These are phyloP conservation scores for Hapsidospora chrysogenum DNA, from an alignment of 495 filamentous ascomycete genomes.

Conservation along the genomic window DNA sequence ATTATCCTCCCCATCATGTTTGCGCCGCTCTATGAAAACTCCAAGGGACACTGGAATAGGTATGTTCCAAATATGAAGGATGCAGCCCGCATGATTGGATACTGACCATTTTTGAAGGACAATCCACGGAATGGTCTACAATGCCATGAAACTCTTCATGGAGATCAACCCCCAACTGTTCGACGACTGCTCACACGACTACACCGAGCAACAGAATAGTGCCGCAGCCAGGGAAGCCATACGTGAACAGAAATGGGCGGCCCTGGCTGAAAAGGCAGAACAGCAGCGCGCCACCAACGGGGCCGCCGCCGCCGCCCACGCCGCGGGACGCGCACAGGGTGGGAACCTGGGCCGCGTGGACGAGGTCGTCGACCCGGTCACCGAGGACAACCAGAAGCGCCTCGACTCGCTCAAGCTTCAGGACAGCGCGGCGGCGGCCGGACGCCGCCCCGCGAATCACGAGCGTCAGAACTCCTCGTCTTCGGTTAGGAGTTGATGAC, in stretches of 20 bases:
- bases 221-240: slow-evolving; percentile 60
- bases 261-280: slow-evolving; percentile 63
- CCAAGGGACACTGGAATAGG: slow-evolving; percentile 99
- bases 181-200: slow-evolving; percentile 95
- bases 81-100: neutral
- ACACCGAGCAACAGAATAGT: slow-evolving; percentile 89
- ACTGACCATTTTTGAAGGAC: too few relatives aligned
- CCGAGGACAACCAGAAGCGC: slow-evolving; percentile 69
- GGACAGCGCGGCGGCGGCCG: slow-evolving; percentile 37
- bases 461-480: slow-evolving; percentile 34
- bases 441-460: slow-evolving; percentile 24
- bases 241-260: slow-evolving; percentile 74
- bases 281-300: slow-evolving; percentile 28
- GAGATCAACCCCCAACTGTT: slow-evolving; percentile 98
- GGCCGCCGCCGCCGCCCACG: slow-evolving; percentile 10
- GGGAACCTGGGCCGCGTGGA: slow-evolving; percentile 32
- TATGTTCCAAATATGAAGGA: slow-evolving; percentile 29
- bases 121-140: slow-evolving; percentile 99
- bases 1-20: slow-evolving; percentile 99
- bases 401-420: slow-evolving; percentile 73
- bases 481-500: slow-evolving; percentile 30
- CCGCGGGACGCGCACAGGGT: slow-evolving; percentile 20
- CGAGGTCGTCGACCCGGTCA: slow-evolving; percentile 50
- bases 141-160: slow-evolving; percentile 99
- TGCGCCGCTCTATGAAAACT: slow-evolving; percentile 95